These are phyloP conservation scores for Phaffia tasmanica DNA, from an alignment of 768 basidiomycete genomes.

Conservation along the genomic window DNA sequence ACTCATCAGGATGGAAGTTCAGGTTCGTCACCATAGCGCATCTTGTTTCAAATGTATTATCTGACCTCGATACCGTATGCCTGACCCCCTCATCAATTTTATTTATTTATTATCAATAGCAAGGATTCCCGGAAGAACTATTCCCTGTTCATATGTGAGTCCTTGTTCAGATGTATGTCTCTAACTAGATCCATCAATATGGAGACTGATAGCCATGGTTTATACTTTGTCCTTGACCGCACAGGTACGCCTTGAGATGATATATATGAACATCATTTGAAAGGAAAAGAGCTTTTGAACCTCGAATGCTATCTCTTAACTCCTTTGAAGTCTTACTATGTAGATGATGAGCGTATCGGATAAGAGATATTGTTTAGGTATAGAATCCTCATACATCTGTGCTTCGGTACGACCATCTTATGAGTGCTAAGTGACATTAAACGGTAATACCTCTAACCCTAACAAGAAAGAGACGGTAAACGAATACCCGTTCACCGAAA, in stretches of 20 bases:
- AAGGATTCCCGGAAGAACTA: constrained; percentile 66
- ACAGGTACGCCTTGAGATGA: constrained; percentile 25
- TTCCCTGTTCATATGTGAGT: constrained; percentile 76
- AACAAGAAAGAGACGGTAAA: too few relatives aligned
- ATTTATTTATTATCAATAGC: background rate
- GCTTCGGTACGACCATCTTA: too few relatives aligned
- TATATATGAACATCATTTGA: background rate
- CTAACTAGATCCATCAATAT: too few relatives aligned
- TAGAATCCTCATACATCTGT: too few relatives aligned
- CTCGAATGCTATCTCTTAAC: too few relatives aligned
- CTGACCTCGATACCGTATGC: background rate
- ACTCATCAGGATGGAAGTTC: constrained; percentile 61
- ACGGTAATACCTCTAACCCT: too few relatives aligned
- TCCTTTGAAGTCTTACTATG: too few relatives aligned
- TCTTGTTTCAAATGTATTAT: background rate
- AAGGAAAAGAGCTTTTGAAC: too few relatives aligned
- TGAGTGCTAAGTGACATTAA: too few relatives aligned
- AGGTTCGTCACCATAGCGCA: constrained; percentile 38
- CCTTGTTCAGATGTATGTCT: background rate
- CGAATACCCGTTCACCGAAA: too few relatives aligned
- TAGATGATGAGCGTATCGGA: too few relatives aligned
- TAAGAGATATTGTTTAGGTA: too few relatives aligned
- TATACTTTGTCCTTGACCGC: background rate
- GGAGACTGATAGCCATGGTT: background rate
- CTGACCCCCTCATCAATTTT: background rate